phyloP scores from a whole-genome alignment of 208 protist genomes.

The Jaenimonas drosophilae region DNA sequence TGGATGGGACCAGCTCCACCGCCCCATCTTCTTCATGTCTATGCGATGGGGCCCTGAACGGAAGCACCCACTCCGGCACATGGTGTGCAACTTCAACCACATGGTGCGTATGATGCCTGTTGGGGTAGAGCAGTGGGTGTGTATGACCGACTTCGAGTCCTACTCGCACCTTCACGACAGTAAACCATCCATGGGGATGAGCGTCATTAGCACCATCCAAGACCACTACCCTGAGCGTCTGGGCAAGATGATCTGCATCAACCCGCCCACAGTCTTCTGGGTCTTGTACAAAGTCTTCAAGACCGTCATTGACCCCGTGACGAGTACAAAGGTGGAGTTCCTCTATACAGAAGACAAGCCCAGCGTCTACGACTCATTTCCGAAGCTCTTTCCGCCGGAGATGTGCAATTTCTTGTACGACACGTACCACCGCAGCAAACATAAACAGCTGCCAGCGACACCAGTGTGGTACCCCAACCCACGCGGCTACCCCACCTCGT shows the following conservation, averaged over 20 bases:
- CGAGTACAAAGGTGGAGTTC: constrained; percentile 66
- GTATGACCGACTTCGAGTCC: constrained; percentile 76
- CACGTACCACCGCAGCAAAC: constrained; percentile 57
- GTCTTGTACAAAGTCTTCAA: constrained; percentile 68
- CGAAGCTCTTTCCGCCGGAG: constrained; percentile 39
- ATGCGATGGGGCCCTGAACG: constrained; percentile 77
- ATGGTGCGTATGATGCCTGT: constrained; percentile 59
- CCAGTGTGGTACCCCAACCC: constrained; percentile 44
- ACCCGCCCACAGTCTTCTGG: constrained; percentile 68
- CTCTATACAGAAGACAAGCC: constrained; percentile 61
- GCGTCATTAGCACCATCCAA: constrained; percentile 55
- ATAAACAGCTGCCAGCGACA: constrained; percentile 23
- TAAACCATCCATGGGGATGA: constrained; percentile 48
- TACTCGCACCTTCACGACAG: constrained; percentile 70
- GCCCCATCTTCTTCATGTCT: constrained; percentile 75
- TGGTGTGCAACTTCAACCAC: constrained; percentile 62
- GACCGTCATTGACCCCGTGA: constrained; percentile 66
- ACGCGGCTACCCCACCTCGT: constrained; percentile 25
- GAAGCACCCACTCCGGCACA: constrained; percentile 59
- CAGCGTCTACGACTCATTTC: constrained; percentile 41
- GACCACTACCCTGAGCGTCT: constrained; percentile 82
- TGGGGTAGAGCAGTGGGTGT: constrained; percentile 81
- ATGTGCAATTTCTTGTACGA: constrained; percentile 59
- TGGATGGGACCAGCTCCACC: constrained; percentile 64
- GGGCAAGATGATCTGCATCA: constrained; percentile 73